Conservation (phyloP, 768 basidiomycete genomes). For the Bullera alba region DNA sequence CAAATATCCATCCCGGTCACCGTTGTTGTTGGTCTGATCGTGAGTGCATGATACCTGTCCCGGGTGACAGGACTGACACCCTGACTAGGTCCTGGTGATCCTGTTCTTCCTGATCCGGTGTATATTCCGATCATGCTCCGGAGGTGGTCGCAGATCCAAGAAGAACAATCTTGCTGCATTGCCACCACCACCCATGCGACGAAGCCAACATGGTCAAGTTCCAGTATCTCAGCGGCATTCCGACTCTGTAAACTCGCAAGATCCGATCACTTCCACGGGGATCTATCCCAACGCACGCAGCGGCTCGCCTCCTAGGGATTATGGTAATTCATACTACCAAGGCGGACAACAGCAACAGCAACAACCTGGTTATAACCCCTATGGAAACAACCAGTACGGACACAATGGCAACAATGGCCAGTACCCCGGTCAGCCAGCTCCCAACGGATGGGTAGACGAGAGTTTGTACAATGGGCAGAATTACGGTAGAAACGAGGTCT, state of each 20-base stretch:
- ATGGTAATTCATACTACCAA: background rate
- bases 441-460: conserved; percentile 24
- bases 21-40: conserved; percentile 35
- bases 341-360: background rate
- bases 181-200: conserved; percentile 12
- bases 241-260: conserved; percentile 8
- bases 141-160: background rate
- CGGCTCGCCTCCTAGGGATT: no score
- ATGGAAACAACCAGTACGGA: conserved; percentile 3
- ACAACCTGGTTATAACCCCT: background rate
- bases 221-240: conserved; percentile 14
- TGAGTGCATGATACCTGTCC: no score
- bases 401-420: background rate
- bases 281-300: conserved; percentile 1
- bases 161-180: background rate
- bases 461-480: conserved; percentile 30
- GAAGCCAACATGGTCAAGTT: no score
- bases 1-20: conserved; percentile 44
- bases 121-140: conserved; percentile 6
- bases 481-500: conserved; percentile 13
- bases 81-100: conserved; percentile 25
- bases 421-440: background rate
- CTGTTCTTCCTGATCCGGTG: conserved; percentile 27
- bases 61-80: background rate
- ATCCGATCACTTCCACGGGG: conserved; percentile 12